Conservation (phyloP, 73 alveolate genomes). For the Paramecium tetraurelia region DNA sequence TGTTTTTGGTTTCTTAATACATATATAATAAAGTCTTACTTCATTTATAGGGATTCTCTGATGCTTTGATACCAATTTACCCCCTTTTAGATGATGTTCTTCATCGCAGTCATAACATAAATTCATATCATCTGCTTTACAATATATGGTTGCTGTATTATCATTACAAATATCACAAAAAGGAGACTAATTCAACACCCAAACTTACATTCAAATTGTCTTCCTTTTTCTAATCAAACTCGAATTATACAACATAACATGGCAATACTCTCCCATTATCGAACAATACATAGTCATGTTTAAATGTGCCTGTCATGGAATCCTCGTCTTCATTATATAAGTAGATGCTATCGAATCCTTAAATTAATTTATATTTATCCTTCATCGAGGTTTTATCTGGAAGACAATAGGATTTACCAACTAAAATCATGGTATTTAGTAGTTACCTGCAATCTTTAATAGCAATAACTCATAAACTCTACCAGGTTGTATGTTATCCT, state of each 20-base stretch:
- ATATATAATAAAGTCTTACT: background rate
- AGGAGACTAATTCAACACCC: background rate
- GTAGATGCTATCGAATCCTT: slow-evolving; percentile 65
- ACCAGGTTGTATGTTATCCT: background rate
- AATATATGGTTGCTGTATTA: slow-evolving; percentile 61
- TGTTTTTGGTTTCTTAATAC: slow-evolving; percentile 50
- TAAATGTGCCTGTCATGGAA: slow-evolving; percentile 45
- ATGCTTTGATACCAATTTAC: slow-evolving; percentile 42
- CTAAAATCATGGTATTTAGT: background rate
- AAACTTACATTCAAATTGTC: background rate
- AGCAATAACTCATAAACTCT: slow-evolving; percentile 45
- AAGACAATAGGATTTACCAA: slow-evolving; percentile 65
- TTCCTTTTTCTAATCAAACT: slow-evolving; percentile 60
- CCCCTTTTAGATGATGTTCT: slow-evolving; percentile 62
- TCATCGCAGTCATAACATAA: slow-evolving; percentile 70
- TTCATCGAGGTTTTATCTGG: slow-evolving; percentile 47
- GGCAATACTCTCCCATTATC: slow-evolving; percentile 61
- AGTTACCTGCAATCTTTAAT: slow-evolving; percentile 53
- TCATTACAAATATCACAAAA: slow-evolving; percentile 55
- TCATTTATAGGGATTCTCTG: slow-evolving; percentile 40
- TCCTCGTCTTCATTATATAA: slow-evolving; percentile 57
- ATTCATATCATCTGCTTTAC: slow-evolving; percentile 62
- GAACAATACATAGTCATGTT: slow-evolving; percentile 62
- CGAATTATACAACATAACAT: slow-evolving; percentile 56
- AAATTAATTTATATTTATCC: slow-evolving; percentile 23